phyloP scores from a whole-genome alignment of 2,329 filamentous ascomycete genomes.

The Xylaria hypoxylon region DNA sequence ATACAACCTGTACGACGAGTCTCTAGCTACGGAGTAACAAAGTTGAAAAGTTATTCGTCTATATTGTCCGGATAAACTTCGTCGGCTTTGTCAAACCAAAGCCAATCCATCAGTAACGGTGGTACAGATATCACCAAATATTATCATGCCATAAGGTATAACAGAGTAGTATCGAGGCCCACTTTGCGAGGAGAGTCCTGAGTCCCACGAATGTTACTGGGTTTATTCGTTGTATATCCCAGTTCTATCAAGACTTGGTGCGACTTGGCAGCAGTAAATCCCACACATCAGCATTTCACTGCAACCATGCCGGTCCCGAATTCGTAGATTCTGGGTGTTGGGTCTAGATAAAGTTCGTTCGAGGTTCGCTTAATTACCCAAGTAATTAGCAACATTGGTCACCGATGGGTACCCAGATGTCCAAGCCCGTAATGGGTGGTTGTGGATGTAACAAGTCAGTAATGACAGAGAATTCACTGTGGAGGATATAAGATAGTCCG shows the following conservation, averaged over 20 bases:
- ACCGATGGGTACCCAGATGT: not conserved
- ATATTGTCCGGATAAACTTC: not conserved
- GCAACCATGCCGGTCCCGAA: not conserved
- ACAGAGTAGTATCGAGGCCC: slow-evolving; percentile 12
- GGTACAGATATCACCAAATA: not conserved
- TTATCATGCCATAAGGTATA: slow-evolving; percentile 3
- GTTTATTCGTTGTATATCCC: not conserved
- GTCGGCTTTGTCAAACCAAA: not conserved
- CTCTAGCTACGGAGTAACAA: not conserved
- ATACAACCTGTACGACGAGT: not conserved
- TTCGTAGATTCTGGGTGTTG: not conserved
- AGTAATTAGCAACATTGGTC: not conserved
- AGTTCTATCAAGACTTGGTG: not conserved
- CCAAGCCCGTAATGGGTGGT: not conserved
- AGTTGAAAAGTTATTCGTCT: slow-evolving; percentile 1
- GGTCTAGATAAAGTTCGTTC: not conserved
- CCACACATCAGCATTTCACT: not conserved
- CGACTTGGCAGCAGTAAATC: not conserved
- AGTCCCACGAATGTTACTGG: not conserved
- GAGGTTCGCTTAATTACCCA: not conserved
- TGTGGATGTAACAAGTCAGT: not conserved
- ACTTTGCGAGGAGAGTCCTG: slow-evolving; percentile 1
- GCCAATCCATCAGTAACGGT: not conserved
- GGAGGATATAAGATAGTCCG: no score
- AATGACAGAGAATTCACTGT: not conserved